Conservation (phyloP, 2,329 filamentous ascomycete species). For the Lasiodiplodia hormozganensis region DNA sequence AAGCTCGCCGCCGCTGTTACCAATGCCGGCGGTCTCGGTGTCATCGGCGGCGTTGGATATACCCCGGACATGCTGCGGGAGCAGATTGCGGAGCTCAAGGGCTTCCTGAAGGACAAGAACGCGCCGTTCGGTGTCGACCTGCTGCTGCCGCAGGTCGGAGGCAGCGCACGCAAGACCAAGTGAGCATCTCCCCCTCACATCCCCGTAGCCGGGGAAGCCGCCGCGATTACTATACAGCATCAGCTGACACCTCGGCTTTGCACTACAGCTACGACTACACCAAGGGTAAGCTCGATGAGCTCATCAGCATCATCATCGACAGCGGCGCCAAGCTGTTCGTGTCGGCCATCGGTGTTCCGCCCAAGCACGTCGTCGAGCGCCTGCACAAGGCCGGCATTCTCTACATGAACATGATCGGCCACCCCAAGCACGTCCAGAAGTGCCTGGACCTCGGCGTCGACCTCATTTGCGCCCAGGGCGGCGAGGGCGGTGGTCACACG, state of each 20-base stretch:
- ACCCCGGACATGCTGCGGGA: slow-evolving; percentile 96
- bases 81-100: slow-evolving; percentile 94
- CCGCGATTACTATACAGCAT: slow-evolving; percentile 14
- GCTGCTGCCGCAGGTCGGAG: slow-evolving; percentile 91
- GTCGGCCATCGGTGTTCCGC: slow-evolving; percentile 92
- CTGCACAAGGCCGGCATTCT: slow-evolving; percentile 87
- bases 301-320: slow-evolving; percentile 91
- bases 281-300: slow-evolving; percentile 94
- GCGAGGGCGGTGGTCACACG: slow-evolving; percentile 96
- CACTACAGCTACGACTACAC: slow-evolving; percentile 92
- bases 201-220: neutral
- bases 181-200: slow-evolving; percentile 43
- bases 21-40: slow-evolving; percentile 94
- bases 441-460: slow-evolving; percentile 88
- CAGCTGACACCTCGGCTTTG: neutral
- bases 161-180: slow-evolving; percentile 94
- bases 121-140: slow-evolving; percentile 95
- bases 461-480: slow-evolving; percentile 97
- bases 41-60: slow-evolving; percentile 95
- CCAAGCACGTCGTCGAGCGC: slow-evolving; percentile 85
- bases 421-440: slow-evolving; percentile 99
- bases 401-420: slow-evolving; percentile 99
- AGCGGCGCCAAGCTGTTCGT: slow-evolving; percentile 93
- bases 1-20: slow-evolving; percentile 96
- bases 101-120: slow-evolving; percentile 84